Base-by-base conservation (phyloP, 805 yeast genomes). In the Candida khao-thaluensis region DNA sequence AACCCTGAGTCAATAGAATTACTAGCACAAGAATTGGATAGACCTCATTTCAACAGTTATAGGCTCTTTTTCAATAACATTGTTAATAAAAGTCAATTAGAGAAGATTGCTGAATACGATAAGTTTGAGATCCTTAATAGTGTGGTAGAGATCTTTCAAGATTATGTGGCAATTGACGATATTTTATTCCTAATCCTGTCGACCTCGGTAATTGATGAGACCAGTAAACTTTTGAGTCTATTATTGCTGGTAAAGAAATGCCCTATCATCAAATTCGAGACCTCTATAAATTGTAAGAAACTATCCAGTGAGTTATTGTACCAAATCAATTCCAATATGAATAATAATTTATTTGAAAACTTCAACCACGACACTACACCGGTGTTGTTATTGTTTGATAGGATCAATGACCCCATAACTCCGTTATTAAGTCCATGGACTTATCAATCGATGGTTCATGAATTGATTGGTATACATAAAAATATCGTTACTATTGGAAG, bases 391-490 rank as follows among this genome's bases (percentile, higher is more conserved):
- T 69, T 93, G 2, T 54, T 93, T 34, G 98, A 93, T 60, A 72
- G 99, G 38, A 77, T 81, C 42, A 84, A 79, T 53, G 99, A 93
- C 61, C 97, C 99, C 2, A 70, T 91, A 10, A 91, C 99, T 0
- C 97, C 99, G 1, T 71, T 93, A 21, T 64, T 93, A 35, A 78
- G 83, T 27, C 99, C 98, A 2, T 93, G 99, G 99, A 90, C 99
- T 1, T 93, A 88, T 62, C 98, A 91, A 57, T 85, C 96, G 2
- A 91, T 93, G 98, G 87, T 93, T 12, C 95, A 91, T 58, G 98
- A 95, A 57, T 73, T 89, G 16, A 67, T 93, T 21, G 95, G 91
- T 2, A 85, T 93, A 42, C 66, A 71, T 23, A 83, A 88, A 54
- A 91, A 93, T 51, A 76, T 90, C 2, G 95, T 88, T 3, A 83